Conservation (phyloP, 805 yeast genomes). For the Alloascoidea hylecoeti region DNA sequence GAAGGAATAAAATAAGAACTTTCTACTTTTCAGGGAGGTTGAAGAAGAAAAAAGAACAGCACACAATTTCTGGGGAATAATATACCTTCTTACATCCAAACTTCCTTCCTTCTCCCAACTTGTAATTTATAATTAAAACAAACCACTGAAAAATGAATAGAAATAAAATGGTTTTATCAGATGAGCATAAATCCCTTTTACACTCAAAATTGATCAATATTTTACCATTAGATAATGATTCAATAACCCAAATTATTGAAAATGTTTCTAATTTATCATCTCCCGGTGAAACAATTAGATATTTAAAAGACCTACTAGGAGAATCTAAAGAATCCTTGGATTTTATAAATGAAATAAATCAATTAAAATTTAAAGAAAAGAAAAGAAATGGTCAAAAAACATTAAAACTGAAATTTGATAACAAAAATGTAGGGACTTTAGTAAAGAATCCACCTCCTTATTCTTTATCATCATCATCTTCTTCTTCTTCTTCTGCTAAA, state of each 20-base stretch:
- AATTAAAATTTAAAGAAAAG: background rate
- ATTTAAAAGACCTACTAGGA: background rate
- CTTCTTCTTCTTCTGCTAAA: background rate
- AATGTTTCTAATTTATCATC: background rate
- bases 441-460: background rate
- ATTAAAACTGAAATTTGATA: too few relatives aligned
- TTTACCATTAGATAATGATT: slow-evolving; percentile 1
- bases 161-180: too few relatives aligned
- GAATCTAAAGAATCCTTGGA: background rate
- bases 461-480: background rate
- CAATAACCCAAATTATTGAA: background rate
- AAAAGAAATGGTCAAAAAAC: background rate
- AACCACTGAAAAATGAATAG: too few relatives aligned
- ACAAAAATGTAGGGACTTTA: too few relatives aligned
- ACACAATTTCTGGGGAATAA: too few relatives aligned
- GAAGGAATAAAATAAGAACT: too few relatives aligned
- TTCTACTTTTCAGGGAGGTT: too few relatives aligned
- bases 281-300: background rate
- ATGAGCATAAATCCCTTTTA: too few relatives aligned
- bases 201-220: background rate
- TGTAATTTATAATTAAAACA: too few relatives aligned
- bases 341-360: background rate
- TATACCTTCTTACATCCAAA: too few relatives aligned
- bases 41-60: too few relatives aligned
- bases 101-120: too few relatives aligned